Evolutionary conservation across 2,329 filamentous ascomycete genomes (phyloP).

Genomic region (Aspergillus brasiliensis): DNA sequence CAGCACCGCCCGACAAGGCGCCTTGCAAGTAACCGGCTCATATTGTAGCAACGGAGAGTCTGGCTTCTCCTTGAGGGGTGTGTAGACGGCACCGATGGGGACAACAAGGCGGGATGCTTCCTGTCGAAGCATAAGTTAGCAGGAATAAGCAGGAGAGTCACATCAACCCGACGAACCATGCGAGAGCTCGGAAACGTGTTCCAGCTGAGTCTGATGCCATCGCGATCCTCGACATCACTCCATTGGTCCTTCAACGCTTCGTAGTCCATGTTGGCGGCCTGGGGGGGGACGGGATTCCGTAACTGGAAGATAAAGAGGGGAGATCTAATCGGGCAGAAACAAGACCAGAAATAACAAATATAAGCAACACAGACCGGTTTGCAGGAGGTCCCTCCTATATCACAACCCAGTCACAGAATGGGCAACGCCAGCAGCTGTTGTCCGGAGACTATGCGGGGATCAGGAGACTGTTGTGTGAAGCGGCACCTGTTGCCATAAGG

Average conservation of each 20-base stretch:
- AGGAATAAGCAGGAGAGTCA: conserved; percentile 12
- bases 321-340: conserved; percentile 18
- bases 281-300: conserved; percentile 25
- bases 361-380: conserved; percentile 25
- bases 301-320: conserved; percentile 29
- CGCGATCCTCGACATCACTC: conserved; percentile 93
- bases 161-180: conserved; percentile 65
- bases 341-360: conserved; percentile 19
- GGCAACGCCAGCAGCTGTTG: conserved; percentile 34
- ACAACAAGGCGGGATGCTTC: conserved; percentile 94
- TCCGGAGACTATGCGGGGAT: conserved; percentile 32
- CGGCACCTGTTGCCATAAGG: conserved; percentile 40
- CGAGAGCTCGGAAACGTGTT: conserved; percentile 98
- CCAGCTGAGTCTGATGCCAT: conserved; percentile 96
- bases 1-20: conserved; percentile 90
- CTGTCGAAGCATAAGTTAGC: conserved; percentile 51
- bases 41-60: conserved; percentile 87
- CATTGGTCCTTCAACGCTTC: conserved; percentile 93
- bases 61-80: conserved; percentile 90
- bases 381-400: conserved; percentile 26
- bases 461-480: conserved; percentile 41
- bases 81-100: conserved; percentile 94
- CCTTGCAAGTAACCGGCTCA: conserved; percentile 95
- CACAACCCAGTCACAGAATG: conserved; percentile 35
- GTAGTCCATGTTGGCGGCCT: conserved; percentile 72